Conservation (phyloP, 805 yeast species). For the Candida vaughaniae region DNA sequence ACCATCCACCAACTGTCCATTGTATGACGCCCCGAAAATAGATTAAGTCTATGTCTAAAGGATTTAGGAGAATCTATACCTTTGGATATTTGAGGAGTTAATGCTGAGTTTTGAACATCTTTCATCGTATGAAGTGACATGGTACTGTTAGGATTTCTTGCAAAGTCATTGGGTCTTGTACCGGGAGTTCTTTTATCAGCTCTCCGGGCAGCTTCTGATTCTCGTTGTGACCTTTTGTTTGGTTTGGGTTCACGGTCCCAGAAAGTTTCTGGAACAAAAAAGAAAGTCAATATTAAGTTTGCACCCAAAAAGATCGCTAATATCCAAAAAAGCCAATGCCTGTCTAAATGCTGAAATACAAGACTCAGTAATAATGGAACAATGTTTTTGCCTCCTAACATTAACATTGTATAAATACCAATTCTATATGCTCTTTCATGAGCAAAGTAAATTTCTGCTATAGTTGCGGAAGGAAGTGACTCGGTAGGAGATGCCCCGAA, state of each 20-base stretch:
- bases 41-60: constrained; percentile 31
- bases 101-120: not conserved
- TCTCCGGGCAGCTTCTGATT: constrained; percentile 46
- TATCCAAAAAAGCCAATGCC: constrained; percentile 66
- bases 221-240: constrained; percentile 45
- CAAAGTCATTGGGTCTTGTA: constrained; percentile 29
- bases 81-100: not conserved
- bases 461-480: constrained; percentile 57
- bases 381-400: constrained; percentile 62
- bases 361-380: constrained; percentile 57
- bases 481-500: constrained; percentile 62
- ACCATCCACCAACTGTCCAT: constrained; percentile 55
- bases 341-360: constrained; percentile 45
- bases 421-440: constrained; percentile 62
- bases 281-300: constrained; percentile 41
- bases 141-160: not conserved
- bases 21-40: constrained; percentile 51
- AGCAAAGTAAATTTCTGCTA: constrained; percentile 60
- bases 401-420: constrained; percentile 55
- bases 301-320: constrained; percentile 51
- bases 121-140: not conserved
- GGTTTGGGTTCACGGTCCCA: constrained; percentile 58
- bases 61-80: constrained; percentile 13
- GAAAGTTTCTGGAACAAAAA: constrained; percentile 65
- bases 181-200: constrained; percentile 23